These are phyloP conservation scores for Paraconiothyrium brasiliense DNA, from an alignment of 2,329 filamentous ascomycete species.

Conservation along the genomic window DNA sequence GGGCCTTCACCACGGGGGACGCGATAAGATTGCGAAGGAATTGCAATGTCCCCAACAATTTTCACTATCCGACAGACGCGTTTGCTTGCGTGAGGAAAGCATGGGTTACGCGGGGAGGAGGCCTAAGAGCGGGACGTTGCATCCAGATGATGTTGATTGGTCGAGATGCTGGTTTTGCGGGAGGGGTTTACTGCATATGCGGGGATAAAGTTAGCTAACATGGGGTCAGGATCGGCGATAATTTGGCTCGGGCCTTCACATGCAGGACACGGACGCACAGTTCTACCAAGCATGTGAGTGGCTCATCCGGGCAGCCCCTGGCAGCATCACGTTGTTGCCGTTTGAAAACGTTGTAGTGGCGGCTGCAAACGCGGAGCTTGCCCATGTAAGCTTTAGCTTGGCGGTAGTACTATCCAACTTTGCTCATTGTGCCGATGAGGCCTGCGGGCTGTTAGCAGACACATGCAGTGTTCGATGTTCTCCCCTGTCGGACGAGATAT, in stretches of 20 bases:
- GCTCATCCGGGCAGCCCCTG: conserved; percentile 24
- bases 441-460: conserved; percentile 14
- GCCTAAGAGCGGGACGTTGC: conserved; percentile 6
- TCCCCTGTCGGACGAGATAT: conserved; percentile 14
- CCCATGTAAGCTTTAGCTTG: conserved; percentile 35
- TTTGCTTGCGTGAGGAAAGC: conserved; percentile 1
- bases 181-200: conserved; percentile 16
- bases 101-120: not conserved
- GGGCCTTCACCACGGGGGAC: not conserved
- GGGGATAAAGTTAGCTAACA: conserved; percentile 16
- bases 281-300: conserved; percentile 15
- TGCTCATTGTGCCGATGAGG: conserved; percentile 22
- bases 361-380: conserved; percentile 27
- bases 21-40: not conserved
- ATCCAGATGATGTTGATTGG: not conserved
- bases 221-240: conserved; percentile 8
- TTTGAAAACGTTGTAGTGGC: conserved; percentile 26
- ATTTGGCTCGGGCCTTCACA: conserved; percentile 17
- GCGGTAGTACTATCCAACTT: conserved; percentile 24
- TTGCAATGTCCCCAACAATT: not conserved
- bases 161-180: not conserved
- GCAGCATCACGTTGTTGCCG: conserved; percentile 20
- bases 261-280: conserved; percentile 18
- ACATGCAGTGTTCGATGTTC: conserved; percentile 24
- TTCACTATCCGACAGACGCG: not conserved